Percentiles rank a stretch among this genome's conserved stretches.
Evolutionary conservation across 192 early-diverging fungal species (phyloP).

Genomic region (Powellomyces hirtus): DNA sequence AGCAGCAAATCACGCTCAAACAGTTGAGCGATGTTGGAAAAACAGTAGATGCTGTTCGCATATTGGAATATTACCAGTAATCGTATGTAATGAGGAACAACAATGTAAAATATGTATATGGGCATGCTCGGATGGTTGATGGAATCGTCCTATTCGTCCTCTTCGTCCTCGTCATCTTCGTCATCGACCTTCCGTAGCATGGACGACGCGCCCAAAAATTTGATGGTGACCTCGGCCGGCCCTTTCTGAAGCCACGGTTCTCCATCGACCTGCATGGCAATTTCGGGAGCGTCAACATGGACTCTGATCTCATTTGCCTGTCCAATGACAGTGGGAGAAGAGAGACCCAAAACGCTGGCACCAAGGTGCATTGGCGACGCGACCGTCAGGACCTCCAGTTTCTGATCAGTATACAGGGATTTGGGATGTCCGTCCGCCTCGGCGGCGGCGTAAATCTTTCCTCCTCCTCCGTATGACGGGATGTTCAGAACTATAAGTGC

Average conservation of each 20-base stretch:
- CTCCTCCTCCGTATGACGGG: constrained; percentile 37
- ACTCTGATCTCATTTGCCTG: constrained; percentile 11
- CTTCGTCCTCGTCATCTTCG: neutral
- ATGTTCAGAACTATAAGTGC: constrained; percentile 34
- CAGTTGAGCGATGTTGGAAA: no score
- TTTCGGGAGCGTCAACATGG: constrained; percentile 12
- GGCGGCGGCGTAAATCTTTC: constrained; percentile 28
- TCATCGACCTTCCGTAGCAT: constrained; percentile 26
- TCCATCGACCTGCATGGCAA: constrained; percentile 39
- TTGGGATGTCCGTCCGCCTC: constrained; percentile 26
- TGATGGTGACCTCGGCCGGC: constrained; percentile 22
- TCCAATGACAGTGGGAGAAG: constrained; percentile 25
- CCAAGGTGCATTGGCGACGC: constrained; percentile 26
- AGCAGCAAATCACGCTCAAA: no score
- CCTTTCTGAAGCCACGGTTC: constrained; percentile 37
- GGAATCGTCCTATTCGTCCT: no score
- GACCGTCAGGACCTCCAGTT: constrained; percentile 33
- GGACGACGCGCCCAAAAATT: constrained; percentile 7
- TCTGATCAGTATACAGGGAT: constrained; percentile 20
- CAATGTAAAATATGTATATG: no score
- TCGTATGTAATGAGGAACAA: no score
- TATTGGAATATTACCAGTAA: no score
- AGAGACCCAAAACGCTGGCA: constrained; percentile 29
- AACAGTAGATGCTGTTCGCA: no score
- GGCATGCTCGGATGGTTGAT: no score